These are phyloP conservation scores for Coemansia sp. DNA, from an alignment of 192 early-diverging fungal species.

Conservation along the genomic window DNA sequence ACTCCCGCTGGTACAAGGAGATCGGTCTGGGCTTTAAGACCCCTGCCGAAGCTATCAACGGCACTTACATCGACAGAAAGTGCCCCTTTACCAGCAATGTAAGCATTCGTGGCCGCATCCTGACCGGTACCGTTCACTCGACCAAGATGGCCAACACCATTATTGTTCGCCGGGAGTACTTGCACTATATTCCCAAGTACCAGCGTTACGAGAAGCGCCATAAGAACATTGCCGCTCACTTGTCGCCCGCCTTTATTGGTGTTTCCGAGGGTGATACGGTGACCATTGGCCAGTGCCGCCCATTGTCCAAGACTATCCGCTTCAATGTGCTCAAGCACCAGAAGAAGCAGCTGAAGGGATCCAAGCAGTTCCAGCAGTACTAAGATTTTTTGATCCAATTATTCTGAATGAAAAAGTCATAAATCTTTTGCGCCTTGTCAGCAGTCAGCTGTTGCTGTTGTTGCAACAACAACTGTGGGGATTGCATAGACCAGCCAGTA, in stretches of 20 bases:
- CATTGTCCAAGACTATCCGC: constrained; percentile 98
- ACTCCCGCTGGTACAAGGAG: constrained; percentile 95
- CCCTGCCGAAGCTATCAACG: constrained; percentile 94
- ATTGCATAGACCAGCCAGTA: constrained; percentile 51
- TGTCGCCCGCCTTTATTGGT: constrained; percentile 92
- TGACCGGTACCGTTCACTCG: constrained; percentile 87
- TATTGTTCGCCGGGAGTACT: constrained; percentile 97
- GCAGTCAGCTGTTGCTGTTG: constrained; percentile 7
- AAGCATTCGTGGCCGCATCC: constrained; percentile 96
- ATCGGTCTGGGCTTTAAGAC: constrained; percentile 99
- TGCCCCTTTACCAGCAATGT: constrained; percentile 98
- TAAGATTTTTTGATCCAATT: constrained; percentile 81
- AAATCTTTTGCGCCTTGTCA: constrained; percentile 81
- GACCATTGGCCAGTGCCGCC: constrained; percentile 98
- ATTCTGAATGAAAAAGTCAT: constrained; percentile 89
- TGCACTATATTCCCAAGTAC: constrained; percentile 99
- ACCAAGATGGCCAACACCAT: constrained; percentile 99
- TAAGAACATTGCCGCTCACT: constrained; percentile 97
- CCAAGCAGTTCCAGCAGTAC: constrained; percentile 92
- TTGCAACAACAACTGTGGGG: no score
- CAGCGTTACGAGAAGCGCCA: constrained; percentile 99
- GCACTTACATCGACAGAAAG: constrained; percentile 99
- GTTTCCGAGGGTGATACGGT: constrained; percentile 85
- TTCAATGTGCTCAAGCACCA: constrained; percentile 99
- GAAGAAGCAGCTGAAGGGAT: constrained; percentile 75